Base-by-base conservation (phyloP, 78 protist genomes). In the Acrasis kona region DNA sequence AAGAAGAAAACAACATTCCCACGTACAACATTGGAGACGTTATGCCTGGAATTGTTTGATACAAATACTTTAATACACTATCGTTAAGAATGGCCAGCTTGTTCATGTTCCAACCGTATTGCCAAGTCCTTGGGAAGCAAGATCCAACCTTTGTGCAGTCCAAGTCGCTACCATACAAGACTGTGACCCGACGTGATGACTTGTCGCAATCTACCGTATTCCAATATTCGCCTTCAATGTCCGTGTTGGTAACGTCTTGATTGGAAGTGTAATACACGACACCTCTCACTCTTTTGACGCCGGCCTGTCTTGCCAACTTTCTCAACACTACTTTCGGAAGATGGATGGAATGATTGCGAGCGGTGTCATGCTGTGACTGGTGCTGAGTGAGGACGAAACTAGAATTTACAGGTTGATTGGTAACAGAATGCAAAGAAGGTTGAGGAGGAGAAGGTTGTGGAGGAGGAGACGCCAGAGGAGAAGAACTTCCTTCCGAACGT, bases 1-100 rank as follows among this genome's bases (percentile, higher is more conserved):
- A 92, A 29, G 94, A 19, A 5, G 95, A 87, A 80, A 90, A 90
- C 10, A 74, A 28, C 98, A 92, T 93, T 39, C 98, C 95, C 2
- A 83, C 41, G 79, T 91, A 91, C 66, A 87, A 12, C 91, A 87
- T 87, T 38, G 95, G 95, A 64, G 67, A 41, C 2, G 66, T 50
- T 50, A n/a, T 50, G 19, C 61, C 61, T 50, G 61, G 61, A n/a
- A 50, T 50, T 50, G 19, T 50, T 50, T 50, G 61, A 50, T 50
- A 50, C 61, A 50, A 50, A 50, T 50, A 50, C 61, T 50, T 50
- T 50, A 50, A 50, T 50, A 50, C 19, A 50, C 34, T n/a, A 50
- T 50, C 61, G 19, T 50, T 19, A 50, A 50, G 34, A n/a, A 50
- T 50, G 19, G 61, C 34, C 19, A 50, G 61, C 19, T 50, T 50